Conservation (phyloP, 2,329 filamentous ascomycete genomes). For the Penicillium italicum region DNA sequence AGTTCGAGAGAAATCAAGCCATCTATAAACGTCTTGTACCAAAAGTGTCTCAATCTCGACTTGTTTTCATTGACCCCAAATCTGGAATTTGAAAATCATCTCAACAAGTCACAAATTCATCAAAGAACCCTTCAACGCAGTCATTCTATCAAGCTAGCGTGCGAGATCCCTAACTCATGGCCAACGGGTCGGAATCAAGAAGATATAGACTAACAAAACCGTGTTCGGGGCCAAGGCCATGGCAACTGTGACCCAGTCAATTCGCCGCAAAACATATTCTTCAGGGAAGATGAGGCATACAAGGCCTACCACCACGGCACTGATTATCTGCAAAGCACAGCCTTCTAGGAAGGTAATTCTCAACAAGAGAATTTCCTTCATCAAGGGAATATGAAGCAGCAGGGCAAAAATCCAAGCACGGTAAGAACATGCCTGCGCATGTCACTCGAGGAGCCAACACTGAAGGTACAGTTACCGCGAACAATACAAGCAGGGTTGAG, state of each 20-base stretch:
- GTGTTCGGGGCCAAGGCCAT: not conserved
- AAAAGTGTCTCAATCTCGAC: not conserved
- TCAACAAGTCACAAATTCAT: not conserved
- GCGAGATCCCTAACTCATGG: not conserved
- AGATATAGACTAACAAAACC: not conserved
- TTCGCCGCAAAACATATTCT: not conserved
- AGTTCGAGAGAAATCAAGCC: not conserved
- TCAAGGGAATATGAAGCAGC: not conserved
- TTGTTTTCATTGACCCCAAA: not conserved
- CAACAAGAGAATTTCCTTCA: not conserved
- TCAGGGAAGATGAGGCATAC: not conserved
- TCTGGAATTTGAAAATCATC: not conserved
- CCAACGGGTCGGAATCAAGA: not conserved
- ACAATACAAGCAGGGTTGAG: no score
- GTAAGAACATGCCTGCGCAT: not conserved
- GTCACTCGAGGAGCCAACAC: not conserved
- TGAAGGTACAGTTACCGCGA: no score
- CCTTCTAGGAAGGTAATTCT: not conserved
- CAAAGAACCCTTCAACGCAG: not conserved
- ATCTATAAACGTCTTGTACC: not conserved
- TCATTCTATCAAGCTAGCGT: not conserved
- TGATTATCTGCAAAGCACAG: not conserved
- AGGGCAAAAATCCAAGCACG: not conserved
- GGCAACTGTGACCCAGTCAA: not conserved
- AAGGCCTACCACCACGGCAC: not conserved